Percentiles rank a stretch among this genome's conserved stretches.
phyloP scores from a whole-genome alignment of 352 stramenopile genomes.

The Thraustochytrium striatum region DNA sequence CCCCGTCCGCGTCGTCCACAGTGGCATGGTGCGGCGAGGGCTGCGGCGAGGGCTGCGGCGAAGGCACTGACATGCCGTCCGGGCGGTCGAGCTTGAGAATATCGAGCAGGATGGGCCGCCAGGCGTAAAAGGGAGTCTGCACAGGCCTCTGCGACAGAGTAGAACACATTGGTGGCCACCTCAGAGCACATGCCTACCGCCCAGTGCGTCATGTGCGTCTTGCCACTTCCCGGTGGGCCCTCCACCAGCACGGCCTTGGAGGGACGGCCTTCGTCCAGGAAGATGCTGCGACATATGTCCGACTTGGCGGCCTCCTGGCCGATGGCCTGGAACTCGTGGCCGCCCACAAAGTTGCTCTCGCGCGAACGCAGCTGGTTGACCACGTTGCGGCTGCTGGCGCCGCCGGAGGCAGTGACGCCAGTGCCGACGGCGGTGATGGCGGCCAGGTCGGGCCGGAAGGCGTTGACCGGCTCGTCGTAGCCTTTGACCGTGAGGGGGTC shows the following conservation, averaged over 20 bases:
- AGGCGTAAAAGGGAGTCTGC: conserved; percentile 35
- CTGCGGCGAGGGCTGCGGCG: not conserved
- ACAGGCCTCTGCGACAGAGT: conserved; percentile 8
- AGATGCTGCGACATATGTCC: conserved; percentile 8
- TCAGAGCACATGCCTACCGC: not conserved
- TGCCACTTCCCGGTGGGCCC: not conserved
- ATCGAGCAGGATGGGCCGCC: conserved; percentile 26
- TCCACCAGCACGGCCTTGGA: conserved; percentile 11
- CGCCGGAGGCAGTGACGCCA: no score
- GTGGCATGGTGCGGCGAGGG: not conserved
- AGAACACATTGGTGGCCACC: conserved; percentile 1
- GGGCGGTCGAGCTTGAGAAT: conserved; percentile 30
- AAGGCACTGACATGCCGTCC: not conserved
- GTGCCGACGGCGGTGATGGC: no score
- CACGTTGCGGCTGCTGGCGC: not conserved
- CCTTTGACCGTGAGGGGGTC: conserved; percentile 68
- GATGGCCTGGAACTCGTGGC: conserved; percentile 9
- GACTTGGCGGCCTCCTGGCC: not conserved
- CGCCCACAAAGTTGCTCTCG: no score
- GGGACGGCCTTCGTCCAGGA: not conserved
- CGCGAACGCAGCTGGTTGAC: no score
- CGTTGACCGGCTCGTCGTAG: conserved; percentile 54
- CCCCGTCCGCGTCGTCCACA: no score
- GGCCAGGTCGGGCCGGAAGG: not conserved
- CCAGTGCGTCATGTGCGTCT: conserved; percentile 18